Evolutionary conservation across 1,284 basidiomycete species (phyloP).

Genomic region (Ceratobasidium sp.): DNA sequence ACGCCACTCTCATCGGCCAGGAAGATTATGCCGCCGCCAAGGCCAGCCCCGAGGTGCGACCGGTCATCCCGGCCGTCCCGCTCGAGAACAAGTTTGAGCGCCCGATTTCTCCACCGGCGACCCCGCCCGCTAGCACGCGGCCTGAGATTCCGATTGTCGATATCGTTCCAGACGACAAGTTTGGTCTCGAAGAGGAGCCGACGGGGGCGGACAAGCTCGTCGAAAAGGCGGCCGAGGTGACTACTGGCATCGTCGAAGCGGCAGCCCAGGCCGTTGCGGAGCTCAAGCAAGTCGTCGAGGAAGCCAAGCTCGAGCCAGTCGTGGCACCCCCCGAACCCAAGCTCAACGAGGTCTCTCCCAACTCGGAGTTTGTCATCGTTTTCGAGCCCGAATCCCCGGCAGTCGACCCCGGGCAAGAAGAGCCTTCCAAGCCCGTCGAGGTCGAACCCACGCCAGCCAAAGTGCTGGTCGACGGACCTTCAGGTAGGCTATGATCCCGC

Average conservation of each 20-base stretch:
- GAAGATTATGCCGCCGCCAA: conserved; percentile 17
- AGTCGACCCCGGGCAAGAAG: background rate
- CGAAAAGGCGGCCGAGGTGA: conserved; percentile 17
- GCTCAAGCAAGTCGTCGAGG: conserved; percentile 28
- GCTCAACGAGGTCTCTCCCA: conserved; percentile 9
- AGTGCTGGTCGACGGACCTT: background rate
- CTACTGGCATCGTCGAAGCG: background rate
- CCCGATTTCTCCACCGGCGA: conserved; percentile 23
- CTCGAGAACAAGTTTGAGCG: conserved; percentile 18
- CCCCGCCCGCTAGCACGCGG: background rate
- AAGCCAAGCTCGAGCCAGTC: background rate
- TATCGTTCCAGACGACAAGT: background rate
- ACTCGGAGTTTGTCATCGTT: conserved; percentile 22
- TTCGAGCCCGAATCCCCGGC: background rate
- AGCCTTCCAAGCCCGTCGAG: background rate
- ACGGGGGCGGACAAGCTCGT: background rate
- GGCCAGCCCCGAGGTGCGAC: background rate
- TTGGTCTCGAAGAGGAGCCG: conserved; percentile 6
- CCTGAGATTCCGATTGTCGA: background rate
- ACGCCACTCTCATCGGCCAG: background rate
- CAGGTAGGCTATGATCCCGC: conserved; percentile 5
- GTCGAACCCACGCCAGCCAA: background rate
- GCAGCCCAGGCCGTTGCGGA: conserved; percentile 32
- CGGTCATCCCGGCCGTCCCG: background rate
- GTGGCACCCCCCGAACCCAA: background rate